A percentile compares a stretch with the other conserved stretches of the same genome.
Evolutionary conservation across 768 basidiomycete genomes (phyloP).

Genomic region (Sarcodon aspratus): DNA sequence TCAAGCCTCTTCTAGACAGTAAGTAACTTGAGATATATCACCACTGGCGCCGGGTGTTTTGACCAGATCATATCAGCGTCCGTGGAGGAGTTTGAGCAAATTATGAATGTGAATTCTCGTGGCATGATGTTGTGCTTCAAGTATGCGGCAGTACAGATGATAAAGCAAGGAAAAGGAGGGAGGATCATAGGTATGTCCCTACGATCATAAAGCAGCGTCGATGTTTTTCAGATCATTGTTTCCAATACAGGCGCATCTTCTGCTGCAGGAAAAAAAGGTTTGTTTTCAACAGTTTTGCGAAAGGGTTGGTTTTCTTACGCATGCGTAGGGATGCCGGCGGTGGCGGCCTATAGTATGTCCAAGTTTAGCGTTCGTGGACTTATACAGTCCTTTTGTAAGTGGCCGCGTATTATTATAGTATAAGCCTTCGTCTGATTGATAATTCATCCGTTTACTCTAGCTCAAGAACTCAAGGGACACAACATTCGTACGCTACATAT

Average conservation of each 20-base stretch:
- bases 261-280: constrained; percentile 7
- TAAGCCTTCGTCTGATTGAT: not conserved
- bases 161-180: constrained; percentile 27
- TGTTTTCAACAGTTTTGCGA: not conserved
- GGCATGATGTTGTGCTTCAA: constrained; percentile 27
- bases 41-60: not conserved
- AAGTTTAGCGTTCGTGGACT: constrained; percentile 17
- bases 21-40: not conserved
- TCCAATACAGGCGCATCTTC: constrained; percentile 9
- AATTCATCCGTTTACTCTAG: constrained; percentile 3
- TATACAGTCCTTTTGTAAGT: constrained; percentile 11
- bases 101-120: constrained; percentile 19
- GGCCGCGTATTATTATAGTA: not conserved
- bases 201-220: not conserved
- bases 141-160: constrained; percentile 27
- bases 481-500: constrained; percentile 8
- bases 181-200: constrained; percentile 21
- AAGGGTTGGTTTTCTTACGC: not conserved
- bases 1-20: constrained; percentile 6
- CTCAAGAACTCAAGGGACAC: constrained; percentile 10
- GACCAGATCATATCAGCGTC: not conserved
- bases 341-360: constrained; percentile 8
- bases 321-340: not conserved
- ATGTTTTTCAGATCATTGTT: not conserved
- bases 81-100: constrained; percentile 12